Conservation (phyloP, 768 basidiomycete genomes). For the Lactarius trivialis region DNA sequence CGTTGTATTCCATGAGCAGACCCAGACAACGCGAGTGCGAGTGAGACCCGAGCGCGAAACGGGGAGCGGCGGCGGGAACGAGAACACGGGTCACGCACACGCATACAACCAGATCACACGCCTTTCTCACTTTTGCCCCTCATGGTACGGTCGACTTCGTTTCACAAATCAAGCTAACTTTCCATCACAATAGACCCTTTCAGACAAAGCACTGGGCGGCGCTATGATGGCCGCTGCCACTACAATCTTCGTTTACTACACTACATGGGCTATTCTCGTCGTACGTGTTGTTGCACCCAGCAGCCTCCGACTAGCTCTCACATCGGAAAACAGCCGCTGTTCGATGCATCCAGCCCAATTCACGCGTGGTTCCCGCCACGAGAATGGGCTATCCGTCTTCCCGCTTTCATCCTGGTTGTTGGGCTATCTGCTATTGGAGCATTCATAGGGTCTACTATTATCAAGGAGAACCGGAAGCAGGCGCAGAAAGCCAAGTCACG, state of each 20-base stretch:
- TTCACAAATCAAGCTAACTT: background rate
- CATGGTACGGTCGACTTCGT: constrained; percentile 8
- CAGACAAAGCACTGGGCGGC: constrained; percentile 77
- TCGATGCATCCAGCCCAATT: constrained; percentile 65
- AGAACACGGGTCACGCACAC: background rate
- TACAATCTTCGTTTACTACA: constrained; percentile 82
- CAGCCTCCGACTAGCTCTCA: background rate
- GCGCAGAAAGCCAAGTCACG: constrained; percentile 56
- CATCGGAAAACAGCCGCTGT: constrained; percentile 60
- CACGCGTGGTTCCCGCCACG: constrained; percentile 78
- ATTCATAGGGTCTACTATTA: constrained; percentile 72
- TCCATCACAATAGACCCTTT: constrained; percentile 46
- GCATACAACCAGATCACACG: background rate
- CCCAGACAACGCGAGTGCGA: background rate
- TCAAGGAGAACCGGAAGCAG: constrained; percentile 67
- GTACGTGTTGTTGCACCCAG: constrained; percentile 39
- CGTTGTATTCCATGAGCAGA: constrained; percentile 53
- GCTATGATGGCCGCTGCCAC: constrained; percentile 73
- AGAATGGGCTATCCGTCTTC: constrained; percentile 89
- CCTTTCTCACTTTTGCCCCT: background rate
- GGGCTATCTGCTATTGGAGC: constrained; percentile 75
- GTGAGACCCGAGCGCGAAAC: background rate
- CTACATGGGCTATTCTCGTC: constrained; percentile 82
- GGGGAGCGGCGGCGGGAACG: too few relatives aligned
- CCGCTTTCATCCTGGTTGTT: constrained; percentile 72